These are phyloP conservation scores for Curvularia sp. DNA, from an alignment of 2,329 filamentous ascomycete species.

Conservation along the genomic window DNA sequence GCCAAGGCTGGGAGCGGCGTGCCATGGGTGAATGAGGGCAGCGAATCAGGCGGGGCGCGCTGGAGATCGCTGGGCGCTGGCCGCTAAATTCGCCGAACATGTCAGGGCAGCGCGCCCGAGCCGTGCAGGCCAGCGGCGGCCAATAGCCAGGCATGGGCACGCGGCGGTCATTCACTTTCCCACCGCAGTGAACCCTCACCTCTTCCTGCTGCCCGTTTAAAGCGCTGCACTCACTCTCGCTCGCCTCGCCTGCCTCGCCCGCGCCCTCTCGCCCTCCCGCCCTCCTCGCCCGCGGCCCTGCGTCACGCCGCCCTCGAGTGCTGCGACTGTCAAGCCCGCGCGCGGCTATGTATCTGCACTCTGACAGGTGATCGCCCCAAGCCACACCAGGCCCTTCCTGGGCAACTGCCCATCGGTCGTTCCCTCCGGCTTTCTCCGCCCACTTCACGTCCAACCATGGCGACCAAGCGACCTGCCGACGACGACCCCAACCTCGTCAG, in stretches of 20 bases:
- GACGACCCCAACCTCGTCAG: conserved; percentile 25
- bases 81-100: conserved; percentile 21
- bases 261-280: background rate
- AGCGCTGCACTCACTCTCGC: conserved; percentile 6
- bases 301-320: background rate
- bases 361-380: conserved; percentile 22
- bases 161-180: conserved; percentile 8
- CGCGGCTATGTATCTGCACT: conserved; percentile 17
- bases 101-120: conserved; percentile 27
- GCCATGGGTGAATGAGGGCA: background rate
- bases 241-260: background rate
- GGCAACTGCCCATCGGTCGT: conserved; percentile 16
- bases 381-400: conserved; percentile 23
- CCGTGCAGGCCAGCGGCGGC: conserved; percentile 15
- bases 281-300: background rate
- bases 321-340: background rate
- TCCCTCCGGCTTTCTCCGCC: conserved; percentile 17
- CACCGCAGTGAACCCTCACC: conserved; percentile 12
- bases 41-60: conserved; percentile 15
- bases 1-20: conserved; percentile 15
- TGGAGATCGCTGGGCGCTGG: background rate
- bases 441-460: conserved; percentile 30
- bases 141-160: conserved; percentile 23
- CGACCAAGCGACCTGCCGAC: conserved; percentile 36
- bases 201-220: background rate